Percentiles rank a stretch among this genome's conserved stretches.
These are phyloP conservation scores for Malus orientalis DNA, from an alignment of 306 rosid species.

Conservation along the genomic window DNA sequence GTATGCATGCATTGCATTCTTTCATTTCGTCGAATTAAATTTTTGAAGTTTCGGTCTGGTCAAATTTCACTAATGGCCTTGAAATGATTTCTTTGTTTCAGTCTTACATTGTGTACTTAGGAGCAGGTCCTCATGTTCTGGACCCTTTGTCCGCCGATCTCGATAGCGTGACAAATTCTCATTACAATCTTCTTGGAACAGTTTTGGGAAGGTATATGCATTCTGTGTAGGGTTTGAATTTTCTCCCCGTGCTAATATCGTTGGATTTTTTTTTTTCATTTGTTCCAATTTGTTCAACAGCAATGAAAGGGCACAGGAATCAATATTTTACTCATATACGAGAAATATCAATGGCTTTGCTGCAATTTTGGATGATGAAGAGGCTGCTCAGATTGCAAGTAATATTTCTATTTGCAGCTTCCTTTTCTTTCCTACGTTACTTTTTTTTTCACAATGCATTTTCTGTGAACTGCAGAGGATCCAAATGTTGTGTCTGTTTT, in stretches of 20 bases:
- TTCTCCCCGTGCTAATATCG: not conserved
- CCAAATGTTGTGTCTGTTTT: constrained; percentile 55
- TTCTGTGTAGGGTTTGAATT: not conserved
- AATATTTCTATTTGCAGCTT: not conserved
- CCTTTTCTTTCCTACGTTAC: not conserved
- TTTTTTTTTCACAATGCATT: not conserved
- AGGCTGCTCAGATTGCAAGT: constrained; percentile 44
- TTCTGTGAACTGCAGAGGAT: constrained; percentile 23
- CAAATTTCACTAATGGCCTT: not conserved
- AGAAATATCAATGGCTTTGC: constrained; percentile 69
- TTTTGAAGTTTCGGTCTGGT: not conserved
- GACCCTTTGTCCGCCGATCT: constrained; percentile 15
- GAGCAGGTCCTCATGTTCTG: constrained; percentile 33
- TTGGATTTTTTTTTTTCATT: not conserved
- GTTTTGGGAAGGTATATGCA: constrained; percentile 41
- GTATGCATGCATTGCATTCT: constrained; percentile 10
- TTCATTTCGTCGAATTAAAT: not conserved
- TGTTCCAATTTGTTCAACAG: constrained; percentile 14
- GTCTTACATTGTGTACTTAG: constrained; percentile 75
- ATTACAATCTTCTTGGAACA: constrained; percentile 44
- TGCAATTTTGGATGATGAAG: constrained; percentile 51
- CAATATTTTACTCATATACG: constrained; percentile 60
- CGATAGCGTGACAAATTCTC: constrained; percentile 27
- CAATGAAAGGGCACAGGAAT: constrained; percentile 31
- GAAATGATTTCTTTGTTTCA: constrained; percentile 6